Percentiles rank a stretch among this genome's conserved stretches.
phyloP scores from a whole-genome alignment of 139 green algal species.

The Picochlorum sp. region DNA sequence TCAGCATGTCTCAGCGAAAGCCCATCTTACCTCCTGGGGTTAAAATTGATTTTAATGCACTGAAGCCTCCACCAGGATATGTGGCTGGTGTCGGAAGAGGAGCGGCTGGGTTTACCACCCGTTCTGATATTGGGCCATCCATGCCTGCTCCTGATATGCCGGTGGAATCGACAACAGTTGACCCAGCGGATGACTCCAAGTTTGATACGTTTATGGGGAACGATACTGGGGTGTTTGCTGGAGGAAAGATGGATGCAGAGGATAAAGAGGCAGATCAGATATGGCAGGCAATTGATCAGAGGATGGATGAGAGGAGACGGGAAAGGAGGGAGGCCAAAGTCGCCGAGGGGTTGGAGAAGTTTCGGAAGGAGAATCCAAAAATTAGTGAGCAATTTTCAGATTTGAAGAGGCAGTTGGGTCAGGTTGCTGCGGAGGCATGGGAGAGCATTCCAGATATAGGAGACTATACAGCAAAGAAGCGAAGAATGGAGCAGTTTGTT shows the following conservation, averaged over 20 bases:
- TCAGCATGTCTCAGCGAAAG: neutral
- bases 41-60: constrained; percentile 70
- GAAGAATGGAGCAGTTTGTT: constrained; percentile 65
- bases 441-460: constrained; percentile 95
- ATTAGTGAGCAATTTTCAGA: constrained; percentile 97
- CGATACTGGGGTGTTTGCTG: constrained; percentile 80
- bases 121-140: constrained; percentile 85
- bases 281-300: constrained; percentile 88
- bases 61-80: constrained; percentile 75
- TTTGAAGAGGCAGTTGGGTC: constrained; percentile 85
- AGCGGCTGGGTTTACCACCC: constrained; percentile 94
- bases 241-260: constrained; percentile 52
- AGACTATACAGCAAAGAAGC: constrained; percentile 91
- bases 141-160: constrained; percentile 29
- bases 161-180: constrained; percentile 29
- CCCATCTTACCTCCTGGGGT: constrained; percentile 8
- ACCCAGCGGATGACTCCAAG: constrained; percentile 63
- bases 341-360: constrained; percentile 89
- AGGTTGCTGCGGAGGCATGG: constrained; percentile 68
- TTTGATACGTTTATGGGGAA: constrained; percentile 98
- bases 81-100: constrained; percentile 90
- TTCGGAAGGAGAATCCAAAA: constrained; percentile 90
- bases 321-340: constrained; percentile 74
- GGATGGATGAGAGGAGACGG: constrained; percentile 81
- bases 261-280: constrained; percentile 92